These are phyloP conservation scores for Bocquillonia castaneifolia DNA, from an alignment of 441 rosid genomes.

Conservation along the genomic window DNA sequence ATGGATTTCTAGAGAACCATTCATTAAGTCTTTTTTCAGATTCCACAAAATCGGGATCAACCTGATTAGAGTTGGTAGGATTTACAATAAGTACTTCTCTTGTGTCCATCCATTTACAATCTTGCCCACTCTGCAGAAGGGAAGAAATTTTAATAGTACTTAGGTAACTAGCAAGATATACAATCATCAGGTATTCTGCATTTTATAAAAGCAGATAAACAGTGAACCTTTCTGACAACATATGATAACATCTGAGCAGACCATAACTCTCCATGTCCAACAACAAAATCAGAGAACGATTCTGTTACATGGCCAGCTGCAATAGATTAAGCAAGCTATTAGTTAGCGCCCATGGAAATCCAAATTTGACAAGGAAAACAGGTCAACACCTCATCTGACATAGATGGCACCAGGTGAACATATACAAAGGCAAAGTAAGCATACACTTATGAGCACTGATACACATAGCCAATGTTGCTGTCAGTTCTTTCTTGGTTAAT, in stretches of 20 bases:
- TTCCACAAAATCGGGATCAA: constrained; percentile 81
- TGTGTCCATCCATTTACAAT: constrained; percentile 95
- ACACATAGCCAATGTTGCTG: neutral
- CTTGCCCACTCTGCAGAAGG: constrained; percentile 54
- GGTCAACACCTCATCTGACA: neutral
- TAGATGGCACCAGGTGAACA: neutral
- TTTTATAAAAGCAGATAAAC: constrained; percentile 7
- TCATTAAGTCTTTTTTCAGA: constrained; percentile 74
- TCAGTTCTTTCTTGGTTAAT: neutral
- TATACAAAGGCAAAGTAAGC: neutral
- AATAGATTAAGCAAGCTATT: constrained; percentile 13
- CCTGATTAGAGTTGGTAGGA: constrained; percentile 80
- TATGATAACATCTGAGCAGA: constrained; percentile 88
- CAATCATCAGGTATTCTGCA: neutral
- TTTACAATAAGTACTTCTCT: constrained; percentile 85
- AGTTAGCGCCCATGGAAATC: constrained; percentile 14
- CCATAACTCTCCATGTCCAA: constrained; percentile 96
- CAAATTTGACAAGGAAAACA: neutral
- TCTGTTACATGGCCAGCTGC: constrained; percentile 97
- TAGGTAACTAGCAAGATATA: constrained; percentile 7
- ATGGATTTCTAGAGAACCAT: constrained; percentile 67
- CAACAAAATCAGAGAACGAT: constrained; percentile 92
- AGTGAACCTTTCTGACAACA: constrained; percentile 71
- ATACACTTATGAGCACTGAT: neutral
- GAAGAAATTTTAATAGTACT: constrained; percentile 15